A percentile compares a stretch with the other conserved stretches of the same genome.
Evolutionary conservation across 495 filamentous ascomycete genomes (phyloP).

Genomic region (Trichoderma orchidacearum): DNA sequence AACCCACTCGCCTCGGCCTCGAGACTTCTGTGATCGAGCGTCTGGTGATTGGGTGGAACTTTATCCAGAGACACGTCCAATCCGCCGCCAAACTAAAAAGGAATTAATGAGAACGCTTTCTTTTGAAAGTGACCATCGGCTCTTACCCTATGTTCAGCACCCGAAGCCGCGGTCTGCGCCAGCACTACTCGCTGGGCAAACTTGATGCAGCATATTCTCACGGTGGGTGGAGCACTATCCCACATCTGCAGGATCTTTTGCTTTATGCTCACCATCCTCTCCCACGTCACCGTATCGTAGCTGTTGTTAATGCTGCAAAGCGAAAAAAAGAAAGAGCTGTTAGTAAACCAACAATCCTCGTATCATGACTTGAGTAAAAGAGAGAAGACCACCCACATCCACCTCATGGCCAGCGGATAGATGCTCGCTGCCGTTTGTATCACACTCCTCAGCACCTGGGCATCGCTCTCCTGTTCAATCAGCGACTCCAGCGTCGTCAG

Average conservation of each 20-base stretch:
- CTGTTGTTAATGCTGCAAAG: conserved; percentile 62
- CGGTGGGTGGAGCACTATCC: conserved; percentile 63
- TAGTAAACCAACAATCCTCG: background rate
- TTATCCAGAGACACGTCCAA: conserved; percentile 79
- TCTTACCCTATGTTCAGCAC: conserved; percentile 73
- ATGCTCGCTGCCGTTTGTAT: conserved; percentile 79
- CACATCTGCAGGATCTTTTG: conserved; percentile 73
- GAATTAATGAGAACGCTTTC: background rate
- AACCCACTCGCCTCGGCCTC: conserved; percentile 87
- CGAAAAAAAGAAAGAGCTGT: background rate
- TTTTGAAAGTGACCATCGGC: background rate
- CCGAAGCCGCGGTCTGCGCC: conserved; percentile 72
- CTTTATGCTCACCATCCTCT: conserved; percentile 80
- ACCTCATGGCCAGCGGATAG: conserved; percentile 80
- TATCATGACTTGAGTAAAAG: background rate
- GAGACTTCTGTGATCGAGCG: conserved; percentile 62
- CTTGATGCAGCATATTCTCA: conserved; percentile 91
- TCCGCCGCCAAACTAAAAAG: conserved; percentile 54
- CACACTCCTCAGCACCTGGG: conserved; percentile 61
- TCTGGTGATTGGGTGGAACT: conserved; percentile 67
- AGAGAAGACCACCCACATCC: conserved; percentile 61
- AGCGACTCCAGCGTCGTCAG: conserved; percentile 62
- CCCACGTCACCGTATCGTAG: conserved; percentile 68
- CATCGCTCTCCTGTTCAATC: conserved; percentile 62
- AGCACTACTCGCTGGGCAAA: conserved; percentile 89